phyloP scores from a whole-genome alignment of 306 rosid genomes.

The Cicer arietinum region DNA sequence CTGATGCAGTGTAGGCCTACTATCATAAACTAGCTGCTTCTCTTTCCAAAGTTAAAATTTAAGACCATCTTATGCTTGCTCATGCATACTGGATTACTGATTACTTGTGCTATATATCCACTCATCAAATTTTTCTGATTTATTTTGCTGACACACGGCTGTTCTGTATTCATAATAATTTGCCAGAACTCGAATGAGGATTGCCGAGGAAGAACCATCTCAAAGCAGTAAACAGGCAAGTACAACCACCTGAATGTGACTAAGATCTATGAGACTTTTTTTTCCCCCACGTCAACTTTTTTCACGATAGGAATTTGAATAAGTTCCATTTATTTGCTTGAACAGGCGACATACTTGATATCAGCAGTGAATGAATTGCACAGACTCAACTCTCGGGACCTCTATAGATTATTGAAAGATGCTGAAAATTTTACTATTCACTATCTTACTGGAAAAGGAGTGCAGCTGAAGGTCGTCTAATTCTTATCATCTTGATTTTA shows the following conservation, averaged over 20 bases:
- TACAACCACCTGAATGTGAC: slow-evolving; percentile 18
- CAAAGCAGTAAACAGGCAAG: slow-evolving; percentile 70
- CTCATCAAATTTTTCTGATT: slow-evolving; percentile 12
- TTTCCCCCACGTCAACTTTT: slow-evolving; percentile 18
- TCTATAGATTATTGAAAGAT: slow-evolving; percentile 72
- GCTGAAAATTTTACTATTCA: slow-evolving; percentile 76
- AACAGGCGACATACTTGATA: slow-evolving; percentile 71
- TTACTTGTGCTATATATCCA: slow-evolving; percentile 13
- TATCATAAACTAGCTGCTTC: slow-evolving; percentile 19
- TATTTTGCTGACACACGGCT: slow-evolving; percentile 38
- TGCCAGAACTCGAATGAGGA: slow-evolving; percentile 69
- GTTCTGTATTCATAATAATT: slow-evolving; percentile 41
- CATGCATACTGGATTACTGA: background rate
- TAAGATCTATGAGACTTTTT: slow-evolving; percentile 37
- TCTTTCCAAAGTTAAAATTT: slow-evolving; percentile 25
- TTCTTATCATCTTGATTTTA: slow-evolving; percentile 31
- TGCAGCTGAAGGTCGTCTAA: slow-evolving; percentile 60
- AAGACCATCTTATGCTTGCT: slow-evolving; percentile 14
- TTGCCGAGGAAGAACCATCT: slow-evolving; percentile 64
- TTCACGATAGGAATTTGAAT: slow-evolving; percentile 37
- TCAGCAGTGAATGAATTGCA: slow-evolving; percentile 77
- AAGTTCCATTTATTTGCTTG: slow-evolving; percentile 45
- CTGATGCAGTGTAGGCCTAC: background rate
- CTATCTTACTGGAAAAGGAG: slow-evolving; percentile 59
- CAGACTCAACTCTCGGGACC: slow-evolving; percentile 67